A percentile compares a stretch with the other conserved stretches of the same genome.
Conservation (phyloP, 805 yeast species). For the Blastobotrys muscicola region DNA sequence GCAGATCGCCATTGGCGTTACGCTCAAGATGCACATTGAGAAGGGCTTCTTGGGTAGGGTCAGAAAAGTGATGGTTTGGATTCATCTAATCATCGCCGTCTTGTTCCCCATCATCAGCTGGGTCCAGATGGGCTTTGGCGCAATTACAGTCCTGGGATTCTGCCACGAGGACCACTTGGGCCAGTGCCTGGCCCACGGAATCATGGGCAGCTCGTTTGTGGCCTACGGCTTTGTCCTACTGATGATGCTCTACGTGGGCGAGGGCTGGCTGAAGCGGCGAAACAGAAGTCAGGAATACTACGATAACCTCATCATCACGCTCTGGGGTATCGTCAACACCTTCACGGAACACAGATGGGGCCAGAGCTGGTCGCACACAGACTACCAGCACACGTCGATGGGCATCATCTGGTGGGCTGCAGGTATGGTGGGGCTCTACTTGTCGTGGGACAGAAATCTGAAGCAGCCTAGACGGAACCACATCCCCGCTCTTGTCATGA, state of each 20-base stretch:
- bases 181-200: constrained; percentile 94
- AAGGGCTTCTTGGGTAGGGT: constrained; percentile 28
- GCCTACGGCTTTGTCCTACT: constrained; percentile 65
- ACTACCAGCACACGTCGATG: constrained; percentile 92
- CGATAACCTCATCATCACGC: constrained; percentile 70
- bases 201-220: constrained; percentile 88
- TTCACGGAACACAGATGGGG: constrained; percentile 98
- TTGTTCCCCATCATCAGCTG: constrained; percentile 47
- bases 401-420: constrained; percentile 97
- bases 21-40: constrained; percentile 30
- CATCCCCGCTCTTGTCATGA: constrained; percentile 71
- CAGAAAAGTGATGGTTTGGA: constrained; percentile 20
- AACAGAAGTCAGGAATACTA: constrained; percentile 71
- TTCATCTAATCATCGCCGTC: constrained; percentile 26
- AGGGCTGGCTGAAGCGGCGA: constrained; percentile 35
- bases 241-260: constrained; percentile 62
- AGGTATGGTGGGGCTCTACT: constrained; percentile 73
- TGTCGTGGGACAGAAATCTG: constrained; percentile 50
- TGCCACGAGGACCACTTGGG: constrained; percentile 76
- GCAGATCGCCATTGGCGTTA: constrained; percentile 29
- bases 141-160: constrained; percentile 77
- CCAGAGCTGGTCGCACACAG: constrained; percentile 86
- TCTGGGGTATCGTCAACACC: constrained; percentile 90
- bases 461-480: constrained; percentile 48
- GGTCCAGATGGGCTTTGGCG: constrained; percentile 72